A percentile compares a stretch with the other conserved stretches of the same genome.
Evolutionary conservation across 1,284 basidiomycete species (phyloP).

Genomic region (Sporisorium iseilematis-ciliati): DNA sequence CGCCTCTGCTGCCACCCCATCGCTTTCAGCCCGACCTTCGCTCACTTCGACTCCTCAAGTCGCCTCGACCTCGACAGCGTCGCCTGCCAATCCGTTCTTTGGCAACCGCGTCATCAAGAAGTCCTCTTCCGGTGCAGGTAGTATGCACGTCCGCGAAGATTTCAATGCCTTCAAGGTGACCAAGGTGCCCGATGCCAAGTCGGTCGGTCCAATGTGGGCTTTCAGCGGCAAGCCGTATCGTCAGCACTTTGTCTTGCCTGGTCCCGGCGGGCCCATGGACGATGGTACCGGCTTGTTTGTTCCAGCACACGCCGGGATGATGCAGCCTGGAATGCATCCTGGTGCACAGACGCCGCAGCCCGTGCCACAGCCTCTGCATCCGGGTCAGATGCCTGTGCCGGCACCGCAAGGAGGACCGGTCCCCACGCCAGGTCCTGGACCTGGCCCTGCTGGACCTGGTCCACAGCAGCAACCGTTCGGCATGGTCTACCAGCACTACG

Average conservation of each 20-base stretch:
- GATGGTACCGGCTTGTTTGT: conserved; percentile 44
- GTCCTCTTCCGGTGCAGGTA: conserved; percentile 72
- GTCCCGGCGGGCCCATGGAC: conserved; percentile 32
- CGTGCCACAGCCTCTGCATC: conserved; percentile 34
- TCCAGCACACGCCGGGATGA: conserved; percentile 26
- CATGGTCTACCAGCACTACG: conserved; percentile 55
- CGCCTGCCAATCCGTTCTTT: conserved; percentile 83
- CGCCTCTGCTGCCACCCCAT: conserved; percentile 15
- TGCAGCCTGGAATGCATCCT: conserved; percentile 48
- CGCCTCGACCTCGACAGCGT: conserved; percentile 51
- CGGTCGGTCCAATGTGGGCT: conserved; percentile 83
- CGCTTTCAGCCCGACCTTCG: conserved; percentile 70
- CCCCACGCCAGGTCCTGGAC: conserved; percentile 15
- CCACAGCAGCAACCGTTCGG: conserved; percentile 48
- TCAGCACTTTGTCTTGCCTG: conserved; percentile 74
- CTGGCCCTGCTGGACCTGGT: conserved; percentile 21
- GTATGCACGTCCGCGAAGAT: conserved; percentile 87
- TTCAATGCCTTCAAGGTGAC: conserved; percentile 92
- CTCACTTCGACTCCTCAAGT: conserved; percentile 63
- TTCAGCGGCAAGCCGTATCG: conserved; percentile 88
- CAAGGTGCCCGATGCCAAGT: conserved; percentile 81
- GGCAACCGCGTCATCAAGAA: conserved; percentile 79
- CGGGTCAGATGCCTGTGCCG: conserved; percentile 34
- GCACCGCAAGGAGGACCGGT: conserved; percentile 18
- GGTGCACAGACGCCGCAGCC: conserved; percentile 38